phyloP scores from a whole-genome alignment of 331 rosid genomes.

The Quercus lobata region DNA sequence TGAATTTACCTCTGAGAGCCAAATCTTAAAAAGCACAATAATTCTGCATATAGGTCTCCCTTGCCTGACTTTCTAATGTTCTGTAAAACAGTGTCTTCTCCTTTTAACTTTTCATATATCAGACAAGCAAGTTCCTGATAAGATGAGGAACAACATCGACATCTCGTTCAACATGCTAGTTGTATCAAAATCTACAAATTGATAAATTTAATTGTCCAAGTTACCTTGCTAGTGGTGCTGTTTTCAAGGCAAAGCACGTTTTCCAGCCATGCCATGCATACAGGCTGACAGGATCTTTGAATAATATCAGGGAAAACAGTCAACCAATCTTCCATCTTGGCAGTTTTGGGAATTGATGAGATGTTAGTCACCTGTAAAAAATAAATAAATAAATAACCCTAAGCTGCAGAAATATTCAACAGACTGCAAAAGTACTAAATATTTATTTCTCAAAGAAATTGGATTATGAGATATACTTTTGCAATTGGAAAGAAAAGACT shows the following conservation, averaged over 20 bases:
- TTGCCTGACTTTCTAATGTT: slow-evolving; percentile 85
- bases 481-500: neutral
- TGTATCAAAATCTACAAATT: neutral
- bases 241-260: slow-evolving; percentile 52
- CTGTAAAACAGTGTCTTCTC: slow-evolving; percentile 50
- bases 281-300: slow-evolving; percentile 50
- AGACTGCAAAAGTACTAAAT: neutral
- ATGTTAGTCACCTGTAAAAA: slow-evolving; percentile 59
- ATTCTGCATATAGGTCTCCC: slow-evolving; percentile 82
- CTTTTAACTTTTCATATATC: slow-evolving; percentile 60
- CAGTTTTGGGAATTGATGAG: slow-evolving; percentile 34
- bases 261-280: slow-evolving; percentile 75
- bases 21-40: slow-evolving; percentile 70
- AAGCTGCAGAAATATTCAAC: slow-evolving; percentile 1
- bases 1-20: slow-evolving; percentile 67
- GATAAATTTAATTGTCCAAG: slow-evolving; percentile 10
- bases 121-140: slow-evolving; percentile 52
- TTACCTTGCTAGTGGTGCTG: slow-evolving; percentile 50
- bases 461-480: neutral
- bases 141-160: slow-evolving; percentile 5
- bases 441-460: neutral
- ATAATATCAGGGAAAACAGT: slow-evolving; percentile 52
- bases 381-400: neutral
- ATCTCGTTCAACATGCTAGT: slow-evolving; percentile 13
- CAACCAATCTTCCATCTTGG: slow-evolving; percentile 41